phyloP scores from a whole-genome alignment of 176 grass and related monocot genomes.

The Pontederia paniculata region DNA sequence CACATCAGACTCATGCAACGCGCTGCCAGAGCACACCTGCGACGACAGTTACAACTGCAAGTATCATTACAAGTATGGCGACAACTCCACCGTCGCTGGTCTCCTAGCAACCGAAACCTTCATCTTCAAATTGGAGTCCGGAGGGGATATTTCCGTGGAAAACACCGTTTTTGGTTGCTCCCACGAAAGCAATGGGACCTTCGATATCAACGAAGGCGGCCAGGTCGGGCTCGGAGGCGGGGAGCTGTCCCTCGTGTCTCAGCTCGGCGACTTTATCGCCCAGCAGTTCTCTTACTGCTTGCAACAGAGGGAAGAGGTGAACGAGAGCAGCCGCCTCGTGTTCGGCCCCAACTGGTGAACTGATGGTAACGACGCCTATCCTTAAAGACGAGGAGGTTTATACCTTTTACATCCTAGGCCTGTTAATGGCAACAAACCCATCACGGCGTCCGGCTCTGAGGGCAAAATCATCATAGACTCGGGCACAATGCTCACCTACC shows the following conservation, averaged over 20 bases:
- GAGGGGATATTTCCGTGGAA: not conserved
- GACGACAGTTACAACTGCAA: not conserved
- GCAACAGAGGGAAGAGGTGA: not conserved
- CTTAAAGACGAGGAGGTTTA: too few relatives aligned
- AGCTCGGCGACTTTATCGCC: too few relatives aligned
- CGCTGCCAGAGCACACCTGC: not conserved
- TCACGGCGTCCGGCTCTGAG: too few relatives aligned
- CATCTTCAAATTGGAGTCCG: not conserved
- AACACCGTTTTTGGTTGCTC: constrained; percentile 2
- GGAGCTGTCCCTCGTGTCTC: too few relatives aligned
- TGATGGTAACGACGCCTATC: not conserved
- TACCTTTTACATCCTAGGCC: not conserved
- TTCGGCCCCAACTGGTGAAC: not conserved
- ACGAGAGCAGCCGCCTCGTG: not conserved
- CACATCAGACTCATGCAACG: not conserved
- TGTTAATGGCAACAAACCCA: not conserved
- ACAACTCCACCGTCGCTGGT: not conserved
- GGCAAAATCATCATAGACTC: constrained; percentile 15
- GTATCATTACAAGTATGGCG: not conserved
- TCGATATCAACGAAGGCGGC: too few relatives aligned
- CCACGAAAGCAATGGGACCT: too few relatives aligned
- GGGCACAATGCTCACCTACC: not conserved
- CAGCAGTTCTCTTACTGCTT: constrained; percentile 7
- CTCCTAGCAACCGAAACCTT: constrained; percentile 1
- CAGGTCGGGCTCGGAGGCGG: too few relatives aligned